Base-by-base conservation (phyloP, 352 stramenopile species). In the Elongisporangium prolatum region DNA sequence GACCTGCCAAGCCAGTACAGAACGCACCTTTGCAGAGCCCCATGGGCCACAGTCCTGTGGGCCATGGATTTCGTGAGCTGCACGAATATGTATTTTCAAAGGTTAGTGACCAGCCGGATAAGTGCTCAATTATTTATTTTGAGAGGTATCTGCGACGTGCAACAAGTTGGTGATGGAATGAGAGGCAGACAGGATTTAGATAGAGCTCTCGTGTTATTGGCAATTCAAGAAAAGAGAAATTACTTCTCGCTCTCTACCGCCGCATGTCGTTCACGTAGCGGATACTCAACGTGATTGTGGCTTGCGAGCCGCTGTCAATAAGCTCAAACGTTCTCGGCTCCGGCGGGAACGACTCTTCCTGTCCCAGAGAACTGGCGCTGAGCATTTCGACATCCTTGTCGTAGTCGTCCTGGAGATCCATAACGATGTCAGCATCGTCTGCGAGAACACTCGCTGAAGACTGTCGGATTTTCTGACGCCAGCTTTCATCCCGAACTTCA, bases 201-300 rank as follows among this genome's bases (percentile, higher is more conserved):
- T n/a, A n/a, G n/a, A n/a, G n/a, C n/a, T n/a, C n/a, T n/a, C 25
- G 25, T 34, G 9, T 8, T 40, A 6, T 40, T 40, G 14, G 28
- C 34, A 17, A 17, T 17, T 44, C 34, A 7, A 24, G 6, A 21
- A 51, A 24, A 16, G 0, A 11, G 6, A 14, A 21, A 17, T 11
- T 20, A 20, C 11, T 13, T 21, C 16, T 37, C 4, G 9, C 7
- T 40, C 56, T 69, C 80, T 91, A 91, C 28, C 82, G 81, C 14
- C 86, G 82, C 78, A 95, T 88, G 62, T 93, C 81, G 62, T 95
- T 95, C 59, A 95, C 81, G 59, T 95, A 95, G 25, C 84, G 84
- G 21, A 95, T 80, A 64, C 80, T 91, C 48, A 95, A 62, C 52
- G 75, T 85, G 53, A 95, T 80, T 54, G 79, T 93, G 48, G 83